Evolutionary conservation across 306 rosid genomes (phyloP).

Genomic region (Medicago ruthenica): DNA sequence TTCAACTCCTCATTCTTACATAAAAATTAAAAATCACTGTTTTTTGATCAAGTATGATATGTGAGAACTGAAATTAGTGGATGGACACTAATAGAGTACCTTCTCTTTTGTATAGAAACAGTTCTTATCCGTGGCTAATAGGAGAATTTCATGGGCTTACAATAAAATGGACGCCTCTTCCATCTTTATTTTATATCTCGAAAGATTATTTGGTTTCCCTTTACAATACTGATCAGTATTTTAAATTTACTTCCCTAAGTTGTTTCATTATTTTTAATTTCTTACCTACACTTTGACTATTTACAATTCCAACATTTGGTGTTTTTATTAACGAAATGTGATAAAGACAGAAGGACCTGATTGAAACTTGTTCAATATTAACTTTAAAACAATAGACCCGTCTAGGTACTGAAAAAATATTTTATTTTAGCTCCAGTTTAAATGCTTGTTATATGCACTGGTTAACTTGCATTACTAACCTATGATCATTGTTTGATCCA

Average conservation of each 20-base stretch:
- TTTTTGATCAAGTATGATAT: constrained; percentile 4
- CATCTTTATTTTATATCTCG: background rate
- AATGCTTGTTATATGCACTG: background rate
- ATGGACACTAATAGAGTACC: background rate
- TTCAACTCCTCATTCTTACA: background rate
- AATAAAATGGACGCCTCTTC: constrained; percentile 1
- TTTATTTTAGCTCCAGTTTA: background rate
- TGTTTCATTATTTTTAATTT: background rate
- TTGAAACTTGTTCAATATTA: background rate
- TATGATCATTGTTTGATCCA: constrained; percentile 34
- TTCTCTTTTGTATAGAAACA: background rate
- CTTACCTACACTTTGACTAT: background rate
- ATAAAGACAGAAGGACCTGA: background rate
- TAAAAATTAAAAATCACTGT: background rate
- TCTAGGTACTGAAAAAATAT: background rate
- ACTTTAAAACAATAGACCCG: constrained; percentile 3
- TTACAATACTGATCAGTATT: background rate
- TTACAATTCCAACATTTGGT: background rate
- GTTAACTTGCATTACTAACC: constrained; percentile 28
- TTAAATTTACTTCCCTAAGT: background rate
- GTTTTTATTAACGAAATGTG: background rate
- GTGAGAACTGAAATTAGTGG: background rate
- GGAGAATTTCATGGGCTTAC: background rate
- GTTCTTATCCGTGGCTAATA: background rate
- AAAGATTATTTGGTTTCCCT: background rate